A percentile compares a stretch with the other conserved stretches of the same genome.
These are phyloP conservation scores for Bjerkandera adusta DNA, from an alignment of 1,284 basidiomycete species.

Conservation along the genomic window DNA sequence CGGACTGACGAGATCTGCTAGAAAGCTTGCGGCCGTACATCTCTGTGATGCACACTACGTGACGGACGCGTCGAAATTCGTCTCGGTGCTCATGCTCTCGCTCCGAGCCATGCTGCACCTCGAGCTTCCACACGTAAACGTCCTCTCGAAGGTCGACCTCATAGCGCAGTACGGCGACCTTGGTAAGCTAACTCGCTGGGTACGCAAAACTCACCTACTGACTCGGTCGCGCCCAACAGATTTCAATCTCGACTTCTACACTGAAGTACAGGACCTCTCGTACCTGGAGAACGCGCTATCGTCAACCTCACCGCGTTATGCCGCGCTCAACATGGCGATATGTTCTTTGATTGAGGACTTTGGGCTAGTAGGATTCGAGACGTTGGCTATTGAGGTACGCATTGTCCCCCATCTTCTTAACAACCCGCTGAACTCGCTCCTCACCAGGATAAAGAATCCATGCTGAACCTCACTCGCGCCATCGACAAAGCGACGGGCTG, in stretches of 20 bases:
- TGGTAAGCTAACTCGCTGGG: slow-evolving; percentile 45
- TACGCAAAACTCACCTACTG: not conserved
- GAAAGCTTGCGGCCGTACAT: slow-evolving; percentile 94
- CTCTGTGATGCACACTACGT: slow-evolving; percentile 97
- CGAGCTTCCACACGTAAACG: slow-evolving; percentile 96
- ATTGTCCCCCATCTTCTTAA: not conserved
- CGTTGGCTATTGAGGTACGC: slow-evolving; percentile 88
- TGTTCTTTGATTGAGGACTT: slow-evolving; percentile 94
- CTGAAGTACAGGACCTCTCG: slow-evolving; percentile 94
- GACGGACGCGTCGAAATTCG: slow-evolving; percentile 93
- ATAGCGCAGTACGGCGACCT: slow-evolving; percentile 86
- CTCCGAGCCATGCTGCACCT: slow-evolving; percentile 97
- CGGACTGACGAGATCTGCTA: slow-evolving; percentile 36
- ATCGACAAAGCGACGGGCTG: slow-evolving; percentile 92
- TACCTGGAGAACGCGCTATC: slow-evolving; percentile 83
- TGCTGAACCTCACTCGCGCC: slow-evolving; percentile 80
- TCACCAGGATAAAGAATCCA: slow-evolving; percentile 83
- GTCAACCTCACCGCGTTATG: slow-evolving; percentile 62
- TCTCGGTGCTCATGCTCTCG: slow-evolving; percentile 89
- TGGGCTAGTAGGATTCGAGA: slow-evolving; percentile 95
- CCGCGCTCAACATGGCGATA: slow-evolving; percentile 84
- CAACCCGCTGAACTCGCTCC: not conserved
- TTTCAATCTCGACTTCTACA: slow-evolving; percentile 98
- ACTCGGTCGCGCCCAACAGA: slow-evolving; percentile 45
- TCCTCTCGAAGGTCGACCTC: slow-evolving; percentile 94